phyloP scores from a whole-genome alignment of 2,329 filamentous ascomycete genomes.

The Cladophialophora carrionii region DNA sequence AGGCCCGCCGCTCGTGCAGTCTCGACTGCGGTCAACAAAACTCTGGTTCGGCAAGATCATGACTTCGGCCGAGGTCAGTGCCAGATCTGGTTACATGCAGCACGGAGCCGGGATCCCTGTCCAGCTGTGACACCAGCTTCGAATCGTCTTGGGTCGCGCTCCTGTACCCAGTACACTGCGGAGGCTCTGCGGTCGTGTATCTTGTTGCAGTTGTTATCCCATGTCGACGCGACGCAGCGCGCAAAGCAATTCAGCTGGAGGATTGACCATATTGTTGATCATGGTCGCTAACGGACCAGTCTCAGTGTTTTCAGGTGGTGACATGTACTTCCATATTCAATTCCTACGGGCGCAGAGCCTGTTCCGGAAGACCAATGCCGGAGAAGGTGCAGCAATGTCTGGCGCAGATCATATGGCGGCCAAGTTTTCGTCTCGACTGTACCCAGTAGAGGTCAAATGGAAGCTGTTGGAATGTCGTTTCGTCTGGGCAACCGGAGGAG shows the following conservation, averaged over 20 bases:
- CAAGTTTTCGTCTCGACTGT: background rate
- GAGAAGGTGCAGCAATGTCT: background rate
- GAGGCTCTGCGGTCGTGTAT: background rate
- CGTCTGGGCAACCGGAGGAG: background rate
- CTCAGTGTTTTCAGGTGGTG: background rate
- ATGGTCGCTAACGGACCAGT: background rate
- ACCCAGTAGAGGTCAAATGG: background rate
- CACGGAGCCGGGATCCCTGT: background rate
- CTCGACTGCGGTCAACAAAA: slow-evolving; percentile 8
- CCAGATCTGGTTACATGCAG: slow-evolving; percentile 21
- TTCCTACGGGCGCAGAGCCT: no score
- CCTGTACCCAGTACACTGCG: no score
- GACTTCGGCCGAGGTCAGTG: slow-evolving; percentile 19
- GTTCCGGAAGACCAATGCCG: no score
- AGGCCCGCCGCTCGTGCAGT: background rate
- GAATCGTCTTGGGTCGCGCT: background rate
- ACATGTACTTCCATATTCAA: background rate
- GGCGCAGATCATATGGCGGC: background rate
- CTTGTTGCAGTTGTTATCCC: background rate
- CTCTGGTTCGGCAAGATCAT: slow-evolving; percentile 33
- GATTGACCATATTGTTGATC: background rate
- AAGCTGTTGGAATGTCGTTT: background rate
- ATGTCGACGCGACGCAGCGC: background rate
- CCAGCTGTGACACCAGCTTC: slow-evolving; percentile 3
- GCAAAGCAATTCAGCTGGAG: background rate